Base-by-base conservation (phyloP, 2,329 filamentous ascomycete genomes). In the Rachicladosporium sp. region DNA sequence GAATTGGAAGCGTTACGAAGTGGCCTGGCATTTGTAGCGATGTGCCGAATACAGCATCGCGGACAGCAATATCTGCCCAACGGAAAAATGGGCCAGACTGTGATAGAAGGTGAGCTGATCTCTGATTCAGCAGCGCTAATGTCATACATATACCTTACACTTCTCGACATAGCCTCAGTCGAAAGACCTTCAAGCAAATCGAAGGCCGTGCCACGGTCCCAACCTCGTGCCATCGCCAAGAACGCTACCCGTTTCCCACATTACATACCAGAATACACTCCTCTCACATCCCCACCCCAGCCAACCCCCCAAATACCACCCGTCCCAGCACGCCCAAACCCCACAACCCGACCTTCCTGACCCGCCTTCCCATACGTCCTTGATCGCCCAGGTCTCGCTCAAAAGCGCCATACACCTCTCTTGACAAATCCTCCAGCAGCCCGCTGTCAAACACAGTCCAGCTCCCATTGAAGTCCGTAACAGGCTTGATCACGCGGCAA, bases 321-420 rank as follows among this genome's bases (percentile, higher is more conserved):
- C 98, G 91, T 6, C 89, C 83, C 5, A 89, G 85, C 42, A 98
- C 68, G 51, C 89, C 88, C 41, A 96, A 70, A 3, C 87, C 94
- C 91, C 91, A 98, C 53, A 96, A 80, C 27, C 91, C 91, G 21
- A 94, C 91, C 64, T 96, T 94, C 60, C 88, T 93, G 57, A 98
- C 81, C 33, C 91, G 74, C 37, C 89, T 73, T 50, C 86, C 81
- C 38, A 87, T 78, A 49, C 82, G 84, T 59, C 93, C 82, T 52
- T 95, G 82, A 52, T 96, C 85, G 46, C 87, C 80, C 27, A 98
- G 86, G 59, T 95, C 86, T 46, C 78, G 77, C 30, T 87, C 87
- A 62, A 98, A 96, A 0, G 91, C 91, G 52, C 89, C 78, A 59
- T 98, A 98, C 38, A 87, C 87, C 72, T 95, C 91, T 47, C 82